These are phyloP conservation scores for Trichoderma sp. DNA, from an alignment of 2,329 filamentous ascomycete genomes.

Conservation along the genomic window DNA sequence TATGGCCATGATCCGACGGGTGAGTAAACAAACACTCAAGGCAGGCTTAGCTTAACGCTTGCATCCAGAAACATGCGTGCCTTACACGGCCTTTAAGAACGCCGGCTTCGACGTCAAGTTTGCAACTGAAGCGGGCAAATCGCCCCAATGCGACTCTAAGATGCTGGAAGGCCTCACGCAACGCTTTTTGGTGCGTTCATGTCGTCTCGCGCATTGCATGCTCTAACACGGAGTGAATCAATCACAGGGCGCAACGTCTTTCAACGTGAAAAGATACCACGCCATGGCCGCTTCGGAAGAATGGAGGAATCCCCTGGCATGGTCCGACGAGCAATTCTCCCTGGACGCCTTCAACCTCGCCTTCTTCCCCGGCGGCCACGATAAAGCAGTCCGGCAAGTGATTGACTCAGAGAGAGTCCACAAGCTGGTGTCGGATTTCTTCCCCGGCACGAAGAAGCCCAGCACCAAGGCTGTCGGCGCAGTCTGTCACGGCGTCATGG, in stretches of 20 bases:
- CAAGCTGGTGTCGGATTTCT: conserved; percentile 47
- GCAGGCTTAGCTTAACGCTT: not conserved
- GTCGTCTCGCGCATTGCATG: not conserved
- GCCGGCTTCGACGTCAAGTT: conserved; percentile 52
- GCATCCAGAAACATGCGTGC: conserved; percentile 50
- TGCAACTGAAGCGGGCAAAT: conserved; percentile 52
- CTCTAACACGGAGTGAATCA: not conserved
- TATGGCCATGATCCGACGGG: conserved; percentile 59
- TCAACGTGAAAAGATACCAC: conserved; percentile 46
- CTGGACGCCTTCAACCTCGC: conserved; percentile 51
- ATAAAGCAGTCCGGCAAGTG: conserved; percentile 53
- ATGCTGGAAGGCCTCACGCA: conserved; percentile 53
- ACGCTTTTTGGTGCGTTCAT: conserved; percentile 47
- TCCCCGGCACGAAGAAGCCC: conserved; percentile 49
- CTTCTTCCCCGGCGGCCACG: conserved; percentile 55
- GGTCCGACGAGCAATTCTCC: conserved; percentile 47
- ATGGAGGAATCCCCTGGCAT: conserved; percentile 47
- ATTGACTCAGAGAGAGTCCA: conserved; percentile 52
- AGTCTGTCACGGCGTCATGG: conserved; percentile 57
- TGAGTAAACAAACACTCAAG: conserved; percentile 28
- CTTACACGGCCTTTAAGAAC: conserved; percentile 50
- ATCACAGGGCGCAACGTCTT: conserved; percentile 46
- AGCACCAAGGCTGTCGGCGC: conserved; percentile 49
- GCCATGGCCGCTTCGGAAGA: conserved; percentile 46
- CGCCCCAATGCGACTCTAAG: conserved; percentile 50